Evolutionary conservation across 805 yeast species (phyloP).

Genomic region (Saccharomycopsis sp.): DNA sequence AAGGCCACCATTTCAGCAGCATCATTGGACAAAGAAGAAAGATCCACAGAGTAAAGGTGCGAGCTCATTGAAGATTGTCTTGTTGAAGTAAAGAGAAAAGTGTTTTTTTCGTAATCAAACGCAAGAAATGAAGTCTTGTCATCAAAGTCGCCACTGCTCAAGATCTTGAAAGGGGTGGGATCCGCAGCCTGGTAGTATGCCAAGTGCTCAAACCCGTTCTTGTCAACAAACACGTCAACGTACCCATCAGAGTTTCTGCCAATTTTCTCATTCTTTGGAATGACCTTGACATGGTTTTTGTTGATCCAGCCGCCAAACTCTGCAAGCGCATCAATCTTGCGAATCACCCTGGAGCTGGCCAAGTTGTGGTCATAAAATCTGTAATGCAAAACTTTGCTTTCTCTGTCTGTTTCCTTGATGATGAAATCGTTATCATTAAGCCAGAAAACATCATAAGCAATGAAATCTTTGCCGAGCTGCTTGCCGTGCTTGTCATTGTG

Average conservation of each 20-base stretch:
- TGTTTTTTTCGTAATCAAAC: slow-evolving; percentile 38
- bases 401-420: slow-evolving; percentile 54
- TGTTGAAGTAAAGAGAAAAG: slow-evolving; percentile 51
- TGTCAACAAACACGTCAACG: slow-evolving; percentile 49
- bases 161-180: slow-evolving; percentile 30
- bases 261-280: slow-evolving; percentile 30
- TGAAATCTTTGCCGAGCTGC: slow-evolving; percentile 34
- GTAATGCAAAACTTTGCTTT: slow-evolving; percentile 46
- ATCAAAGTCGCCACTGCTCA: slow-evolving; percentile 45
- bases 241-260: slow-evolving; percentile 40
- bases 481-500: slow-evolving; percentile 22
- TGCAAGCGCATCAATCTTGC: slow-evolving; percentile 34
- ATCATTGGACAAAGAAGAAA: too few relatives aligned
- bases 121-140: slow-evolving; percentile 38
- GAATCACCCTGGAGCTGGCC: slow-evolving; percentile 30
- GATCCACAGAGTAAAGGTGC: slow-evolving; percentile 44
- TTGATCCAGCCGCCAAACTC: slow-evolving; percentile 52
- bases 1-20: slow-evolving; percentile 19
- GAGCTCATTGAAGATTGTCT: slow-evolving; percentile 46
- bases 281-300: slow-evolving; percentile 34
- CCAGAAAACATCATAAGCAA: slow-evolving; percentile 60
- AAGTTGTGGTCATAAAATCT: slow-evolving; percentile 33
- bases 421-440: slow-evolving; percentile 39
- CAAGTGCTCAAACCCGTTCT: slow-evolving; percentile 50
- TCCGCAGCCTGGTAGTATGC: slow-evolving; percentile 46